Conservation (phyloP, 495 filamentous ascomycete genomes). For the Penicillium odoratum region DNA sequence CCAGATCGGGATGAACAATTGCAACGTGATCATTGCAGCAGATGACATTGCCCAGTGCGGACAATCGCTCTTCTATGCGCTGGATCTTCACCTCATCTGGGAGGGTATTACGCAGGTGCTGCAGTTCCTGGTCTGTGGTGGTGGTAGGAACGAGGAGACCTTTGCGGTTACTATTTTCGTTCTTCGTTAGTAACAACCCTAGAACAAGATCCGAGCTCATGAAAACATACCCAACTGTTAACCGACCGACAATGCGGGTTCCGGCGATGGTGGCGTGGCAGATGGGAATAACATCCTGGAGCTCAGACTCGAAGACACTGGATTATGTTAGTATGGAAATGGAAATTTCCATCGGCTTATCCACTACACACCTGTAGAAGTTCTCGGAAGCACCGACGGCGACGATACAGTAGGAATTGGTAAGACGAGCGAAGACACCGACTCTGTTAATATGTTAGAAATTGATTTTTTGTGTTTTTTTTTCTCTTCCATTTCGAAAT, state of each 20-base stretch:
- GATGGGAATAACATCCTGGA: constrained; percentile 96
- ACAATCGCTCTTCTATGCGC: constrained; percentile 95
- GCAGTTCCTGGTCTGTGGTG: constrained; percentile 96
- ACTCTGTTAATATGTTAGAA: constrained; percentile 56
- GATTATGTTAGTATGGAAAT: constrained; percentile 5
- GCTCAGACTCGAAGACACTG: constrained; percentile 90
- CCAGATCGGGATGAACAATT: constrained; percentile 92
- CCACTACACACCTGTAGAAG: constrained; percentile 75
- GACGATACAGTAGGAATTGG: constrained; percentile 92
- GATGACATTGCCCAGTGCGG: constrained; percentile 95
- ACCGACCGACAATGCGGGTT: constrained; percentile 88
- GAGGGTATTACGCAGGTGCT: constrained; percentile 91
- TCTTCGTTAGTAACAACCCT: background rate
- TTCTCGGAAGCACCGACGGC: constrained; percentile 95
- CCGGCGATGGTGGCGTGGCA: constrained; percentile 97
- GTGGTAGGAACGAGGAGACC: constrained; percentile 93
- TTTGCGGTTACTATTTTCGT: constrained; percentile 73
- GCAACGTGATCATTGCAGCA: constrained; percentile 96
- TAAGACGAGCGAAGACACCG: constrained; percentile 93
- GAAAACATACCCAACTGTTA: constrained; percentile 82
- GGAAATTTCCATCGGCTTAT: background rate
- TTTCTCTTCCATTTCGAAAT: background rate
- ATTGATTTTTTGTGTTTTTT: background rate
- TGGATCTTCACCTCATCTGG: constrained; percentile 89
- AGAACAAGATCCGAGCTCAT: background rate